Evolutionary conservation across 140 eudicot species (phyloP), one percentile per base, ranked within the genome.

Genomic region (Flaveria floridana): DNA sequence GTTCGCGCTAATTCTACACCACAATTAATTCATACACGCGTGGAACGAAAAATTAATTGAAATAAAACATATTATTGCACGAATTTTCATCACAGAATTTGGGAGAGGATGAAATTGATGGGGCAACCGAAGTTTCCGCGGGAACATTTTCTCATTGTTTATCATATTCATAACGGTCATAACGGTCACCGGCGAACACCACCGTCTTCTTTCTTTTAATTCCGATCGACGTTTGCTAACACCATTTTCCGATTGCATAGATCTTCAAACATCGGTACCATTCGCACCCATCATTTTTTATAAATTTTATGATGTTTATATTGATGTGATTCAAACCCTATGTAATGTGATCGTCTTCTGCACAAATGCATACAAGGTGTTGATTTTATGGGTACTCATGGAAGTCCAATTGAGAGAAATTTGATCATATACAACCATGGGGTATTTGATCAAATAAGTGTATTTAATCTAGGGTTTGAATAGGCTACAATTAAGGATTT

Each of bases 71-170:
- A 12, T 11, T 61, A 25, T 34, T n/a, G 37, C 37, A 70, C 47
- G 15, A 23, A 12, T 69, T 48, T 46, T 69, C 25, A 47, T 71
- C 63, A 42, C 72, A 44, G 70, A 23, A 74, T 21, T 55, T 62
- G 42, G 67, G 50, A 62, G 82, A 71, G 73, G 64, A 72, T 71
- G 68, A 50, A 30, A 71, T 63, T 78, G 18, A 78, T 11, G 73
- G 73, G 25, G 68, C 42, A 63, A 28, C 62, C 82, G 83, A 79
- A 79, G 42, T 79, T 79, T 58, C 78, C 83, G 83, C 79, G 75
- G 61, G 56, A 79, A 65, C 72, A 70, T 10, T 39, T 72, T 79
- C 72, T 65, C 53, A 65, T 55, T 65, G 63, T 42, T 65, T 7
- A 52, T 51, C 25, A 11, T 39, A 51, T 3, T 16, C 44, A 62